Evolutionary conservation across 345 rosid genomes (phyloP).

Genomic region (Linum usitatissimum): DNA sequence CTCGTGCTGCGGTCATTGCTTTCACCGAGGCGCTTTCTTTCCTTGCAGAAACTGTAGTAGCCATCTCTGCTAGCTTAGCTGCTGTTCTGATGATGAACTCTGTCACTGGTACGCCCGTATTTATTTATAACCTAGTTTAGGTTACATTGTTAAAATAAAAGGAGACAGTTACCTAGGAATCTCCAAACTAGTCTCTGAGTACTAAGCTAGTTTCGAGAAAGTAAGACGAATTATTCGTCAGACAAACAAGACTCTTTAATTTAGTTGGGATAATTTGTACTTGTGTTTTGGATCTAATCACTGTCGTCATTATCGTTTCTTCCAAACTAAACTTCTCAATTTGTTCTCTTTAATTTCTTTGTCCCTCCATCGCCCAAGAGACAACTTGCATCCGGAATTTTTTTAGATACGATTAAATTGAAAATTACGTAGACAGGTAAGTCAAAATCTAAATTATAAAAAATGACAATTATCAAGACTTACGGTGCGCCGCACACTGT

Average conservation of each 20-base stretch:
- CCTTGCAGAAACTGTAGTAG: neutral
- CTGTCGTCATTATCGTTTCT: neutral
- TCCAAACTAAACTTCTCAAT: neutral
- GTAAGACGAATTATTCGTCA: neutral
- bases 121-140: neutral
- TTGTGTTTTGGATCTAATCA: too few species aligned
- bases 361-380: too few species aligned
- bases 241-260: neutral
- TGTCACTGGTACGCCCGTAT: neutral
- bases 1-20: conserved; percentile 13
- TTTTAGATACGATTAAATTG: too few species aligned
- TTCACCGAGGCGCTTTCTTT: neutral
- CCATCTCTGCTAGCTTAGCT: conserved; percentile 3
- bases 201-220: neutral
- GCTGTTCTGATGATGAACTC: neutral
- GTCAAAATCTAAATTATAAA: too few species aligned
- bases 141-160: neutral
- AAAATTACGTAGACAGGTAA: too few species aligned
- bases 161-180: neutral
- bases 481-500: too few species aligned
- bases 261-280: neutral
- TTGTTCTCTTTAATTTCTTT: neutral
- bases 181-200: neutral
- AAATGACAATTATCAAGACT: too few species aligned
- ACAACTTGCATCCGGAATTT: too few species aligned